Conservation (phyloP, 2,329 filamentous ascomycete genomes). For the Calonectria multiphialidica region DNA sequence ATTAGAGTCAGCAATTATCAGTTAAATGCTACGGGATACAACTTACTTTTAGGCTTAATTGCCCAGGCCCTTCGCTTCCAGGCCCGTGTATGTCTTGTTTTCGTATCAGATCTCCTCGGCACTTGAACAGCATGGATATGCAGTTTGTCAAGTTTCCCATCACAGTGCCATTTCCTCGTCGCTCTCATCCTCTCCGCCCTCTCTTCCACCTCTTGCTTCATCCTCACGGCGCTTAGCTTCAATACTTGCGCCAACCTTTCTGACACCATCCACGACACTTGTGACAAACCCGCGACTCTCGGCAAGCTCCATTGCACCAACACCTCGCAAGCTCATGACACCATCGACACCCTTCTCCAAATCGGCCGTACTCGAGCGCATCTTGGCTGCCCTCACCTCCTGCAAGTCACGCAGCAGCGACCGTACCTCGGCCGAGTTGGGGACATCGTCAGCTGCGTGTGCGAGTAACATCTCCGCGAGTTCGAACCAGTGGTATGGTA, state of each 20-base stretch:
- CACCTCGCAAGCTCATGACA: constrained; percentile 76
- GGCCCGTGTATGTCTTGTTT: background rate
- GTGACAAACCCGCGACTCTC: constrained; percentile 87
- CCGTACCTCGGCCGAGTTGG: constrained; percentile 78
- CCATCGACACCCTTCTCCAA: constrained; percentile 79
- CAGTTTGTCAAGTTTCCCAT: constrained; percentile 15
- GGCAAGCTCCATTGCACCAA: constrained; percentile 93
- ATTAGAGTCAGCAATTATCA: constrained; percentile 5
- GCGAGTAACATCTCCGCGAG: constrained; percentile 88
- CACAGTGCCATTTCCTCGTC: constrained; percentile 65
- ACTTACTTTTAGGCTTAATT: constrained; percentile 6
- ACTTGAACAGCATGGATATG: background rate
- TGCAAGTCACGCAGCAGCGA: constrained; percentile 83
- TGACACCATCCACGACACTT: constrained; percentile 88
- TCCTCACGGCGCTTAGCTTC: constrained; percentile 84
- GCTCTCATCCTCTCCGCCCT: constrained; percentile 72
- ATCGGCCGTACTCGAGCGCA: constrained; percentile 79
- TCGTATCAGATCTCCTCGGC: too few relatives aligned
- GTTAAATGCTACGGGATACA: background rate
- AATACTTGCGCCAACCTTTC: constrained; percentile 84
- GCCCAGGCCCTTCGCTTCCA: background rate
- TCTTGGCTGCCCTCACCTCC: constrained; percentile 91
- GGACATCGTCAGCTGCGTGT: constrained; percentile 86
- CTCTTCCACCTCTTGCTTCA: constrained; percentile 73
- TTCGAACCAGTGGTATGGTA: constrained; percentile 98